phyloP scores from a whole-genome alignment of 495 filamentous ascomycete species.

The Pyrenopolyporus hunteri region DNA sequence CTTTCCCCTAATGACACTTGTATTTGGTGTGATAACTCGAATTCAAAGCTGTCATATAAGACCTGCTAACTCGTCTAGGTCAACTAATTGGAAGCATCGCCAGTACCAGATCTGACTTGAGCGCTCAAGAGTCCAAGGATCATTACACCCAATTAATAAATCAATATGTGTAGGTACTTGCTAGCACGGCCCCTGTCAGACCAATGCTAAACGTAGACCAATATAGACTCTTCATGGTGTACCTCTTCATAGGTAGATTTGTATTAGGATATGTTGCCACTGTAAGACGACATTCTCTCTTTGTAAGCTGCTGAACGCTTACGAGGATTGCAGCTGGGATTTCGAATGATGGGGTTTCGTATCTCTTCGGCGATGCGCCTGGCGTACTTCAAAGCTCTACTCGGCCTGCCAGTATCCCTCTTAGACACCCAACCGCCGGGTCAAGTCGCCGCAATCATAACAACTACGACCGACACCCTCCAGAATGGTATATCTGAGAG shows the following conservation, averaged over 20 bases:
- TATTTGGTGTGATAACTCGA: constrained; percentile 47
- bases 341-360: constrained; percentile 59
- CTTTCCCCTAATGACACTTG: constrained; percentile 56
- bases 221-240: constrained; percentile 61
- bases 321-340: constrained; percentile 50
- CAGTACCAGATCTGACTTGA: constrained; percentile 22
- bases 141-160: constrained; percentile 31
- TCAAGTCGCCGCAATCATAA: constrained; percentile 65
- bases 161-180: constrained; percentile 42
- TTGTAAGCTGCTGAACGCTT: not conserved
- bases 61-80: constrained; percentile 40
- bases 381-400: constrained; percentile 58
- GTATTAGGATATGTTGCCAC: constrained; percentile 61
- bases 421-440: constrained; percentile 61
- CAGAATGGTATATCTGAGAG: constrained; percentile 73
- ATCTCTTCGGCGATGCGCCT: constrained; percentile 62
- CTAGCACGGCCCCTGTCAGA: not conserved
- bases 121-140: constrained; percentile 16
- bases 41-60: too few relatives aligned
- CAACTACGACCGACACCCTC: constrained; percentile 65
- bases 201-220: not conserved
- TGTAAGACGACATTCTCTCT: constrained; percentile 43
- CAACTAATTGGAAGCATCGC: constrained; percentile 48
- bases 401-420: constrained; percentile 58
- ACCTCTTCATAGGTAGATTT: constrained; percentile 67